Evolutionary conservation across 108 stramenopile genomes (phyloP), one percentile per base, ranked within the genome.

Genomic region (Nannochloropsis oceanica): DNA sequence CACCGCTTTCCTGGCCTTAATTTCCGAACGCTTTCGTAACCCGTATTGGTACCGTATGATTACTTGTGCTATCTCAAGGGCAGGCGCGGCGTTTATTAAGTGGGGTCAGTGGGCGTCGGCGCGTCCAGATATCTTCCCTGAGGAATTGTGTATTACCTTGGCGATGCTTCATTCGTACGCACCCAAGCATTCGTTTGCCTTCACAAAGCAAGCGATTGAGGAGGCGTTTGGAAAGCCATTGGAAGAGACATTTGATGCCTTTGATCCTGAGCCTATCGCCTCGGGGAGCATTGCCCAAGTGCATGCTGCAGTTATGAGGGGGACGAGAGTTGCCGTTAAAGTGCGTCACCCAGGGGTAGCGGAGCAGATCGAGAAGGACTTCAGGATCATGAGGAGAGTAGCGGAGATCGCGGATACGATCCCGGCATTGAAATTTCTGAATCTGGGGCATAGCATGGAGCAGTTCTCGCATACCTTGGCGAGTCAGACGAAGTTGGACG

Each of bases 281-380:
- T 94, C 94, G 18, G 95, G 95, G 22, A 89, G 87, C 73, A 94
- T 95, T 44, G 95, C 95, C 11, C 95, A 95, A 86, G 93, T 95
- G 27, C 80, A 81, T 25, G 26, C 26, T 13, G 80, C 80, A 25
- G 26, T 27, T 8, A 25, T 81, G 80, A 81, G 26, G 25, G 80
- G 80, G 13, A 22, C 18, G 25, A 13, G 26, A 26, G 90, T 94
- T 11, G 93, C 93, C 10, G 91, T 92, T 83, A 94, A 94, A 84
- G 94, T 95, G 43, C 82, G 93, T 25, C 95, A 95, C 87, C 95
- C 95, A 13, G 83, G 82, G 24, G 95, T 95, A 0, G 93, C 92
- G n/a, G 43, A 89, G 46, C 84, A 92, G 79, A 92, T 95, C 79
- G 91, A 88, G 79, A 89, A 93, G 88, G 95, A 95, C 91, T 94